Evolutionary conservation across 495 filamentous ascomycete genomes (phyloP), one percentile per base, ranked within the genome.

Genomic region (Tuber melanosporum): DNA sequence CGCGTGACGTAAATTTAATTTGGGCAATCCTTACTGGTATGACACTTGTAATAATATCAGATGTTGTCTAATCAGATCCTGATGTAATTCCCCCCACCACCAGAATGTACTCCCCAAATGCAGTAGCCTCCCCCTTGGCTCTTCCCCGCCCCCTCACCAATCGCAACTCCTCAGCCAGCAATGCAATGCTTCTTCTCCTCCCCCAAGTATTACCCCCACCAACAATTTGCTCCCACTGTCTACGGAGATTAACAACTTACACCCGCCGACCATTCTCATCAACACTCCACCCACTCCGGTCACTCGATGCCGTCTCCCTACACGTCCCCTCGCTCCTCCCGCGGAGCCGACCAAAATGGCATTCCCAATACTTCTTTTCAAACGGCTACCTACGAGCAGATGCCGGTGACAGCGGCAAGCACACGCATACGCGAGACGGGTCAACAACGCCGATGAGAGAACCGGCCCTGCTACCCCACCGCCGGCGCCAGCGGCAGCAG

Each of bases 291-390:
- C 43, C 17, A 46, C 36, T 47, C 43, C 39, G 70, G 4, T 57
- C 52, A 76, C 70, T 78, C 57, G 70, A 45, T 20, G 22, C 49
- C 42, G 39, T 66, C 26, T 36, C 57, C 57, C 26, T 66, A 14
- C 57, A 36, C 57, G 10, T 36, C 57, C 12, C 73, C 14, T 20
- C 52, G 32, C 3, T 73, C 15, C n/a, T 44, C 5, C 19, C 69
- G 3, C 26, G 69, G 5, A 32, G 8, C 19, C n/a, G 17, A 42
- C 70, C 39, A 36, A 70, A 20, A 74, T 82, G 80, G 80, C 80
- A 78, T 71, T 70, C 72, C 20, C 70, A 74, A 39, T 82, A 82
- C 47, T 82, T 82, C 42, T 45, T 82, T n/a, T 72, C 80, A 10
- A 82, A 82, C 41, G 49, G 44, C 2, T 75, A 77, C 46, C 73